These are phyloP conservation scores for Candida arabinofermentans DNA, from an alignment of 805 yeast genomes.

Conservation along the genomic window DNA sequence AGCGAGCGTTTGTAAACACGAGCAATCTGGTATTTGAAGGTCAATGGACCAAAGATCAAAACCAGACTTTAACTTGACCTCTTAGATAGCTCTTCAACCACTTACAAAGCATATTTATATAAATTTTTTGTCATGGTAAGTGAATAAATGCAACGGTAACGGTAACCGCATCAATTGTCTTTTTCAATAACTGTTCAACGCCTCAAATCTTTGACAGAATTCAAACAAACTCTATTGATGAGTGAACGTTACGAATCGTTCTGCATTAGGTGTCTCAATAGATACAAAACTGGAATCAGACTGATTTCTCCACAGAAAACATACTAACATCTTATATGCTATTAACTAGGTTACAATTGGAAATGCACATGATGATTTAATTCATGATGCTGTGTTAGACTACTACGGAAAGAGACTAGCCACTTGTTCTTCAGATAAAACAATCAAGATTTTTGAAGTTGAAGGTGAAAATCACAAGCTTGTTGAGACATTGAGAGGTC, in stretches of 20 bases:
- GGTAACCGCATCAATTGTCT: no score
- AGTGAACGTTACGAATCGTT: not conserved
- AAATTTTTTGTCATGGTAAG: no score
- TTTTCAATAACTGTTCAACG: no score
- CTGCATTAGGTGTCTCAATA: not conserved
- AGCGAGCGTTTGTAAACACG: no score
- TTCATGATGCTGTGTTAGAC: constrained; percentile 96
- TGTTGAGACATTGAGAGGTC: constrained; percentile 83
- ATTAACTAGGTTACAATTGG: constrained; percentile 66
- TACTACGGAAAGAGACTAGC: constrained; percentile 96
- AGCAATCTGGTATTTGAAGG: no score
- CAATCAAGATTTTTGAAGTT: constrained; percentile 90
- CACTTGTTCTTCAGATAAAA: constrained; percentile 92
- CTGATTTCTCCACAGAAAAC: not conserved
- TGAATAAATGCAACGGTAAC: no score
- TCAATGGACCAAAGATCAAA: no score
- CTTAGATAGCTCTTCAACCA: no score
- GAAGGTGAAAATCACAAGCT: constrained; percentile 80
- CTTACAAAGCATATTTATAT: no score
- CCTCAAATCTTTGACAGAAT: no score
- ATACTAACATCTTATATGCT: not conserved
- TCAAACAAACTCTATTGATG: no score
- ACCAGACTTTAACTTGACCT: no score
- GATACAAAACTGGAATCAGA: not conserved
- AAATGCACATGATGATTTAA: constrained; percentile 87